Evolutionary conservation across 371 early-diverging fungal species (phyloP), one percentile per base, ranked within the genome.

Genomic region (Cokeromyces recurvatus): DNA sequence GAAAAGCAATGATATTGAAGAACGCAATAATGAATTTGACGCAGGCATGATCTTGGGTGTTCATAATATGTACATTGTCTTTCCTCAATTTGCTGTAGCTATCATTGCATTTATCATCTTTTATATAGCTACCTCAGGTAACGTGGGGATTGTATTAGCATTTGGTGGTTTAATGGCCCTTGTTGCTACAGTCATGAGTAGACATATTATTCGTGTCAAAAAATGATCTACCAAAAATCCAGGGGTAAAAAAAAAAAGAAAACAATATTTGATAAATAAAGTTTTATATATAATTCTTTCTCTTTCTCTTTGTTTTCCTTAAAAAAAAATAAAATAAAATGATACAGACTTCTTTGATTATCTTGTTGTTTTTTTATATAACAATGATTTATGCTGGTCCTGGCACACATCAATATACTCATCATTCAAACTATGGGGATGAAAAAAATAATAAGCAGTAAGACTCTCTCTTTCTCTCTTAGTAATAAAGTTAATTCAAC

Each of bases 11-110:
- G 41, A 29, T 17, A 32, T 35, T 8, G 57, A 53, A 29, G 39
- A 55, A 10, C 51, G 50, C 9, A 43, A 49, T 10, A 50, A 55
- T 20, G 62, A 70, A 16, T 63, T 62, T 27, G 72, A 71, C 31
- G 74, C 78, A 0, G 89, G 90, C 4, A 67, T 85, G 57, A 75
- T 87, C 2, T 57, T 90, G 7, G 91, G 89, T 6, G 85, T 90
- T 6, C 88, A 85, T 57, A 89, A 90, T 54, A 77, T 88, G 64
- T 88, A 86, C 49, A 79, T 90, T 43, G 88, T 88, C 14, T 62
- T 88, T 15, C 91, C 91, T 10, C 91, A 90, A 51, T 81, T 81
- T 59, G 66, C 58, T 5, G 71, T 76, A 9, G 73, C 79, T 2
- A 53, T 81, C 36, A 64, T 79, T 14, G 65, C 78, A 21, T 66